Base-by-base conservation (phyloP, 2,329 filamentous ascomycete genomes). In the Pseudocercospora pini-densiflorae region DNA sequence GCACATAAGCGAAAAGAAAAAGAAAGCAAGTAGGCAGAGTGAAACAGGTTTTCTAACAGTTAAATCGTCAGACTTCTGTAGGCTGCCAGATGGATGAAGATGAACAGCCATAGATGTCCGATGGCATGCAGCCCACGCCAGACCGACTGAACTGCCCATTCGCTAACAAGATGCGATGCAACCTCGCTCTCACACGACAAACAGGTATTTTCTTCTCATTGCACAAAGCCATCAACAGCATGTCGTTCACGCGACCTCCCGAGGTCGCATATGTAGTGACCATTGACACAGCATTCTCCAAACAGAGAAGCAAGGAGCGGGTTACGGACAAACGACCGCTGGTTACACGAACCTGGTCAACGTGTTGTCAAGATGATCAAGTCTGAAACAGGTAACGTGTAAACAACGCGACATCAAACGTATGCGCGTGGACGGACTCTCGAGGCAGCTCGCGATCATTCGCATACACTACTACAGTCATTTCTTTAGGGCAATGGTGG, bases 371-470 rank as follows among this genome's bases (percentile, higher is more conserved):
- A 10, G 49, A 54, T 29, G 49, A 54, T 54, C 49, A 54, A 24
- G 23, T 24, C 57, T 45, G 57, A 59, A 59, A 59, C 57, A 59
- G 40, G 57, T 10, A 59, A 59, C 57, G 57, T 43, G 57, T 59
- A 59, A 45, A 59, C 57, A 59, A 59, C 57, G 31, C 57, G 57
- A 54, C 21, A n/a, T 54, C 51, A 40, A 40, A 54, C 24, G 51
- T 10, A 31, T 31, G 29, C 29, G 29, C 29, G 29, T 31, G 29
- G 6, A n/a, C n/a, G n/a, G n/a, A n/a, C n/a, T n/a, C n/a, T n/a
- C n/a, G n/a, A n/a, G n/a, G n/a, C n/a, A n/a, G n/a, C n/a, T n/a
- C n/a, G n/a, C n/a, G n/a, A n/a, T n/a, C n/a, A n/a, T n/a, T n/a
- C n/a, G n/a, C n/a, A n/a, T n/a, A n/a, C n/a, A n/a, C n/a, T n/a